phyloP scores from a whole-genome alignment of 192 early-diverging fungal species.

The Entrophospora sp. region DNA sequence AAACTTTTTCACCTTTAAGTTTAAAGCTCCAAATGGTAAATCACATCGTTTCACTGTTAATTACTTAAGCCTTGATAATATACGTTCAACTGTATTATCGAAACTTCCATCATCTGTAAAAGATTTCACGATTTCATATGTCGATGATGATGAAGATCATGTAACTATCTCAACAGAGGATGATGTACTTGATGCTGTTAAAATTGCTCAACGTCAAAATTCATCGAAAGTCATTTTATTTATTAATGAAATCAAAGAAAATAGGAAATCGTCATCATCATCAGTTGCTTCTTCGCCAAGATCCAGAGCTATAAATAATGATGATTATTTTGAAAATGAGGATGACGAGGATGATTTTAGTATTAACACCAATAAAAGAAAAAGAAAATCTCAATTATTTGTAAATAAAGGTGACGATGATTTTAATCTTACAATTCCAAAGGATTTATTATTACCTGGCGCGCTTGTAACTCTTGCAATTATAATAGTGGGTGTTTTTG shows the following conservation, averaged over 20 bases:
- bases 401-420: constrained; percentile 18
- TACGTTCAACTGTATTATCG: constrained; percentile 47
- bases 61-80: constrained; percentile 38
- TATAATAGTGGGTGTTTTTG: constrained; percentile 47
- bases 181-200: constrained; percentile 78
- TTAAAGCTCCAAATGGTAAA: constrained; percentile 62
- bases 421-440: constrained; percentile 24
- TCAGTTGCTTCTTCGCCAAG: too few relatives aligned
- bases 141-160: constrained; percentile 88
- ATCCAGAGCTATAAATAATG: too few relatives aligned
- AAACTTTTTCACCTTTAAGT: constrained; percentile 61
- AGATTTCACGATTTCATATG: constrained; percentile 58
- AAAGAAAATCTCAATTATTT: too few relatives aligned
- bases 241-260: constrained; percentile 30
- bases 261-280: neutral
- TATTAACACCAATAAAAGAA: neutral
- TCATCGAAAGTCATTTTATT: constrained; percentile 68
- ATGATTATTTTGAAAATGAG: neutral
- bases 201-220: constrained; percentile 68
- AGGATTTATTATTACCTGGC: constrained; percentile 46
- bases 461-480: constrained; percentile 43
- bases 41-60: constrained; percentile 66
- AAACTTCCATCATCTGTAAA: constrained; percentile 40
- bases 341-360: neutral
- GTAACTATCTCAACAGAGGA: constrained; percentile 69